Percentiles rank a stretch among this genome's conserved stretches.
Conservation (phyloP, 441 rosid species). For the Theobroma grandiflorum region DNA sequence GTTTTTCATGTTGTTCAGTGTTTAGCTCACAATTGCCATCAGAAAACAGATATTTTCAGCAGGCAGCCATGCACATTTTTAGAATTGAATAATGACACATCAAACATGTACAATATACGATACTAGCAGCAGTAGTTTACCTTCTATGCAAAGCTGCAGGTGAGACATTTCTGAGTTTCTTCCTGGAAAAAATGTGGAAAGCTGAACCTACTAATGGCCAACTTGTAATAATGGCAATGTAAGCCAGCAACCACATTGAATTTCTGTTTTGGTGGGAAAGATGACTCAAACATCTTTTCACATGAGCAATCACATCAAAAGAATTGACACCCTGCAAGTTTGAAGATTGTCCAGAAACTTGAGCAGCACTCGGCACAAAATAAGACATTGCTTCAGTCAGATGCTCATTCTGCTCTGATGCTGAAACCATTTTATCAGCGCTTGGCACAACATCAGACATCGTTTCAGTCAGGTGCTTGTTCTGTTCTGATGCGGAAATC, state of each 20-base stretch:
- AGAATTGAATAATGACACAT: not conserved
- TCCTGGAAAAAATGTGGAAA: slow-evolving; percentile 44
- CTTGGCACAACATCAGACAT: slow-evolving; percentile 28
- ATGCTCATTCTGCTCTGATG: slow-evolving; percentile 24
- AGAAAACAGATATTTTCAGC: too few relatives aligned
- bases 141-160: slow-evolving; percentile 27
- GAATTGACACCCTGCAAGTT: slow-evolving; percentile 27
- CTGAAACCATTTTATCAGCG: not conserved
- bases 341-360: slow-evolving; percentile 27
- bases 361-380: slow-evolving; percentile 15
- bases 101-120: slow-evolving; percentile 1
- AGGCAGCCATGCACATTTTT: not conserved
- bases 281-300: slow-evolving; percentile 49
- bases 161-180: slow-evolving; percentile 44
- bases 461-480: slow-evolving; percentile 23
- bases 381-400: slow-evolving; percentile 27
- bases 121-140: not conserved
- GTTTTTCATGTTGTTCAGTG: not conserved
- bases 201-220: slow-evolving; percentile 68
- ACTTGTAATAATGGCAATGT: slow-evolving; percentile 59
- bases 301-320: slow-evolving; percentile 26
- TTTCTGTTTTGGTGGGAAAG: slow-evolving; percentile 42
- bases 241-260: slow-evolving; percentile 60
- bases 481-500: slow-evolving; percentile 27
- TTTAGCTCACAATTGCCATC: not conserved